Evolutionary conservation across 2,329 filamentous ascomycete species (phyloP), one percentile per base, ranked within the genome.

Genomic region (Fusarium globosum): DNA sequence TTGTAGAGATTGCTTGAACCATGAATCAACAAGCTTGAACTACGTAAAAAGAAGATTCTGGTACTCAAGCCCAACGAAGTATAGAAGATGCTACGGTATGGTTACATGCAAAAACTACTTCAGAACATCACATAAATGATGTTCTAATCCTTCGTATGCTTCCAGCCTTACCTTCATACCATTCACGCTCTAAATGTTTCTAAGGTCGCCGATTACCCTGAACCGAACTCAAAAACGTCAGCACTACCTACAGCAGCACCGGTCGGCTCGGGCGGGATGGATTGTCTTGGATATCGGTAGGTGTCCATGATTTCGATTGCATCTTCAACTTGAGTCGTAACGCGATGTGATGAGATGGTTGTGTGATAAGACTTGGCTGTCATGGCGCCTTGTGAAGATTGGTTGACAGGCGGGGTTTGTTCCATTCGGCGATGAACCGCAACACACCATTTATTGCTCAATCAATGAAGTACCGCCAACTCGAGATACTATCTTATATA

Each of bases 251-350:
- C 10, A 49, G 18, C 41, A 51, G 55, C 53, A 20, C 36, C 56
- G 61, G 45, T 70, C 73, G 59, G 71, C 60, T 67, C 73, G 73
- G 72, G 65, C 72, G 72, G 72, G 57, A 62, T 28, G 26, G 26
- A 20, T 30, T 28, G 45, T 36, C 46, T 49, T 61, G 58, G 57
- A 49, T 72, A 30, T 70, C 65, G 63, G 63, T n/a, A 60, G 48
- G 30, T 36, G 7, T 58, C 7, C 28, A 20, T 13, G 59, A 39
- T 36, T 42, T 12, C 11, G 21, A 53, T 14, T n/a, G 8, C n/a
- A 9, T 51, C 8, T 35, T 23, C 10, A 6, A 21, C 12, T 20
- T 48, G 18, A 49, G 38, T 36, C 28, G 48, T 61, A 62, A 52
- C 48, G 62, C 39, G 39, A 72, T 68, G 39, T 63, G 41, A 48